Percentiles rank a stretch among this genome's conserved stretches.
Evolutionary conservation across 2,329 filamentous ascomycete species (phyloP).

Genomic region (Penicillium occitanis): DNA sequence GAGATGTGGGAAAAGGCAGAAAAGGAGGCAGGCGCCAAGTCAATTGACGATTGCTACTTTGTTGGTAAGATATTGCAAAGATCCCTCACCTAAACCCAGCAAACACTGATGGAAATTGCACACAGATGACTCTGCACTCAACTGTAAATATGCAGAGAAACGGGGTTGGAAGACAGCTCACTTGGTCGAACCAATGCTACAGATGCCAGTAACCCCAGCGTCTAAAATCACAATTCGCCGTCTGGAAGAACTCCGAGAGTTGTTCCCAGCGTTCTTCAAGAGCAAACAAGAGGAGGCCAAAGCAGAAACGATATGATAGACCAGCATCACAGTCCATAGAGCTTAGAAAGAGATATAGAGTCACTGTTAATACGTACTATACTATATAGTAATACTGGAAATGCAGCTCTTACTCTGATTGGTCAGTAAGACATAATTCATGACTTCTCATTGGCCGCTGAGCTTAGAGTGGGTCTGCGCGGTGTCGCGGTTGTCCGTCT

Average conservation of each 20-base stretch:
- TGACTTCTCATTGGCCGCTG: neutral
- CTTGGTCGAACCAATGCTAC: constrained; percentile 73
- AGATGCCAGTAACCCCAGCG: constrained; percentile 62
- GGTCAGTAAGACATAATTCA: neutral
- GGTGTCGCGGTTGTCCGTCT: constrained; percentile 21
- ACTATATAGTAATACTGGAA: neutral
- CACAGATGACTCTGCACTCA: constrained; percentile 77
- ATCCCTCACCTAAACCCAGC: neutral
- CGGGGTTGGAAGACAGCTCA: constrained; percentile 87
- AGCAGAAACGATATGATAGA: neutral
- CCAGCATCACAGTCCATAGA: neutral
- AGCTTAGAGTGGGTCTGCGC: constrained; percentile 14
- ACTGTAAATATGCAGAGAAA: constrained; percentile 72
- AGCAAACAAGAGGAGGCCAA: constrained; percentile 12
- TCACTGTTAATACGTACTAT: neutral
- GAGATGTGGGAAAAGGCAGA: constrained; percentile 89
- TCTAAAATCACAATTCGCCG: constrained; percentile 73
- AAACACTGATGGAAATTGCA: constrained; percentile 23
- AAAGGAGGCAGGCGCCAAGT: constrained; percentile 71
- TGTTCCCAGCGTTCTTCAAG: constrained; percentile 88
- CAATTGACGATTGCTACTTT: constrained; percentile 77
- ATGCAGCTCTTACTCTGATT: neutral
- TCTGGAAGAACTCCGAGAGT: constrained; percentile 69
- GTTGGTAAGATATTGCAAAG: constrained; percentile 66
- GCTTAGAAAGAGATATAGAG: constrained; percentile 9